phyloP scores from a whole-genome alignment of 345 rosid genomes.

The Mangifera indica region DNA sequence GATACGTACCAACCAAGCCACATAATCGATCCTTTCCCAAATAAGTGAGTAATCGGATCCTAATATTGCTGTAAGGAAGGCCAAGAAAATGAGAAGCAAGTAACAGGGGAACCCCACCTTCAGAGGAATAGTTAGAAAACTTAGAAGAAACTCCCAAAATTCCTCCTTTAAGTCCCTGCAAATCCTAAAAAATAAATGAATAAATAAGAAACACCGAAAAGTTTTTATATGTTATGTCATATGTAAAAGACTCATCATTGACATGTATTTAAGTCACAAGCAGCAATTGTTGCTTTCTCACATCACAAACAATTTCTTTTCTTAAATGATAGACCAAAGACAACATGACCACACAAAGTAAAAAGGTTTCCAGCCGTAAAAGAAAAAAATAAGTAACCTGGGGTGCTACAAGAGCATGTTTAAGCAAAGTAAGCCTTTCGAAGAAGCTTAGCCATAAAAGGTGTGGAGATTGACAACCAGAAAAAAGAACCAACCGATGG shows the following conservation, averaged over 20 bases:
- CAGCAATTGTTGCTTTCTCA: not conserved
- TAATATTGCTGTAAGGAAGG: conserved; percentile 82
- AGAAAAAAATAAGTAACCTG: conserved; percentile 34
- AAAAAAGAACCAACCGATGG: not conserved
- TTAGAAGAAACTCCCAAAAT: conserved; percentile 51
- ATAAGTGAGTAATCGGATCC: conserved; percentile 76
- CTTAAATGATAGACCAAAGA: not conserved
- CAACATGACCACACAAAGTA: not conserved
- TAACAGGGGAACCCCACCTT: conserved; percentile 40
- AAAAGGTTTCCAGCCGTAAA: conserved; percentile 5
- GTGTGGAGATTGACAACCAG: not conserved
- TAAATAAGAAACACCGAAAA: not conserved
- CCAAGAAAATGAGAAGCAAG: not conserved
- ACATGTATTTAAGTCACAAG: not conserved
- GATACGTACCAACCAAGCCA: conserved; percentile 78
- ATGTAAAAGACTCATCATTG: not conserved
- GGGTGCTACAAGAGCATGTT: conserved; percentile 34
- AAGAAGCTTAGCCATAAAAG: conserved; percentile 60
- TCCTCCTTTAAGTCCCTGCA: conserved; percentile 49
- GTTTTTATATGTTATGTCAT: not conserved
- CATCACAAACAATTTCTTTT: not conserved
- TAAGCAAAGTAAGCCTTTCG: conserved; percentile 45
- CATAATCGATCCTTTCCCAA: conserved; percentile 92
- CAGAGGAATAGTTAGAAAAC: conserved; percentile 52
- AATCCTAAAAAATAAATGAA: not conserved